Conservation (phyloP, 2,329 filamentous ascomycete genomes). For the Fusarium udum region DNA sequence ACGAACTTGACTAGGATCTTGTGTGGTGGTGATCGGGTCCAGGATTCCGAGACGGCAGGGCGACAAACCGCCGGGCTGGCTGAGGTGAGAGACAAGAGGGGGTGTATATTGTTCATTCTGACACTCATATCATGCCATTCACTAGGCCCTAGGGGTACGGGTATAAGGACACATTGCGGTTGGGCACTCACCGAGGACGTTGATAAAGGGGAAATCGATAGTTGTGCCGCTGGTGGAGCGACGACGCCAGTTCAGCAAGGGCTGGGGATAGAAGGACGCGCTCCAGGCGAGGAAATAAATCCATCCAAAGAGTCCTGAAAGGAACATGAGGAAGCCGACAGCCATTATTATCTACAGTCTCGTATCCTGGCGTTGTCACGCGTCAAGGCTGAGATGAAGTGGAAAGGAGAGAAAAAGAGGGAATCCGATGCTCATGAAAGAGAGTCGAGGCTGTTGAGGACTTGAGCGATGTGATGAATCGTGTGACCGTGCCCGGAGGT, state of each 20-base stretch:
- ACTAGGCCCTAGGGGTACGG: constrained; percentile 2
- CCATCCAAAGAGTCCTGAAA: constrained; percentile 75
- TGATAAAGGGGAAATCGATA: constrained; percentile 86
- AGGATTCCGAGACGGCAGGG: constrained; percentile 6
- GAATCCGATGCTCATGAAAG: neutral
- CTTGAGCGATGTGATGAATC: neutral
- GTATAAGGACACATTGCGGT: neutral
- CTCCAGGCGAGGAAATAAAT: constrained; percentile 83
- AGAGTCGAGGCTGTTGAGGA: neutral
- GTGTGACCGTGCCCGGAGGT: constrained; percentile 18
- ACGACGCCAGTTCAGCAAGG: constrained; percentile 79
- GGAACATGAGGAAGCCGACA: constrained; percentile 54
- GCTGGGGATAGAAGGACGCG: constrained; percentile 91
- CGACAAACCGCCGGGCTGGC: constrained; percentile 9
- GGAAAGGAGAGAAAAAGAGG: neutral
- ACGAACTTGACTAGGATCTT: constrained; percentile 2
- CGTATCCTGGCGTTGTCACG: neutral
- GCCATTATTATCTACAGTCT: constrained; percentile 20
- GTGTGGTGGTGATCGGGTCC: constrained; percentile 23
- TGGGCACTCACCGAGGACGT: constrained; percentile 63
- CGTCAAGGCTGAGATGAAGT: neutral
- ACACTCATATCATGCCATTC: constrained; percentile 27
- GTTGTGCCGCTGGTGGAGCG: constrained; percentile 84
- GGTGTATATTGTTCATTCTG: constrained; percentile 16
- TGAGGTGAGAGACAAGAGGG: constrained; percentile 10